Percentiles rank a stretch among this genome's conserved stretches.
Evolutionary conservation across 768 basidiomycete genomes (phyloP).

Genomic region (Xanthoconium purpureum): DNA sequence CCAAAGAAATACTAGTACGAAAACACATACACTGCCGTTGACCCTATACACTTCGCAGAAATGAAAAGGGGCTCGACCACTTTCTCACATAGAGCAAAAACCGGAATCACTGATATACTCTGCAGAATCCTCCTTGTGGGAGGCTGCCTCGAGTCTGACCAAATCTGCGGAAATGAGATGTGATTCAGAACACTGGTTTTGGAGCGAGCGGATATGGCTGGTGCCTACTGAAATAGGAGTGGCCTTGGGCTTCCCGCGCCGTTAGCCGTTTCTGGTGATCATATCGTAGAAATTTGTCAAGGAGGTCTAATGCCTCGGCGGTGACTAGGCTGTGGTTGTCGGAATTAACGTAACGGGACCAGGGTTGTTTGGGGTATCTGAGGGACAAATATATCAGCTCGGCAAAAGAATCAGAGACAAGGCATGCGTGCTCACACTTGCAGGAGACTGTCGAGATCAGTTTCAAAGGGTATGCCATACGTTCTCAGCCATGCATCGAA

Average conservation of each 20-base stretch:
- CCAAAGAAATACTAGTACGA: constrained; percentile 6
- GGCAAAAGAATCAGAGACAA: background rate
- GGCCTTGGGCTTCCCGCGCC: constrained; percentile 62
- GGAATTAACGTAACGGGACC: constrained; percentile 56
- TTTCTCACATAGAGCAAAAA: constrained; percentile 40
- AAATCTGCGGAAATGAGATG: constrained; percentile 37
- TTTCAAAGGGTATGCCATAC: constrained; percentile 66
- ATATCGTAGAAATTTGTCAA: constrained; percentile 65
- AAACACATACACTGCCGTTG: constrained; percentile 3
- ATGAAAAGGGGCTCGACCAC: background rate
- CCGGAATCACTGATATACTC: constrained; percentile 50
- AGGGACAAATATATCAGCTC: background rate
- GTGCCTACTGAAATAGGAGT: constrained; percentile 60
- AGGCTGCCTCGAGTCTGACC: constrained; percentile 46
- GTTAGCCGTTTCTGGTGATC: constrained; percentile 69
- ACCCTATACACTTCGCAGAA: background rate
- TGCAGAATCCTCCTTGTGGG: constrained; percentile 37
- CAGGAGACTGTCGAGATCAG: constrained; percentile 56
- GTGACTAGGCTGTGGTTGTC: constrained; percentile 60
- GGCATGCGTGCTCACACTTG: constrained; percentile 35
- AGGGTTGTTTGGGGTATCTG: constrained; percentile 62
- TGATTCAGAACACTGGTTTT: constrained; percentile 9
- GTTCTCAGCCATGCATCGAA: constrained; percentile 57
- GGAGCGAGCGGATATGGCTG: constrained; percentile 21
- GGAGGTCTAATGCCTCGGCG: constrained; percentile 60